Conservation (phyloP, 306 rosid genomes). For the Pterocarpus macrocarpus region DNA sequence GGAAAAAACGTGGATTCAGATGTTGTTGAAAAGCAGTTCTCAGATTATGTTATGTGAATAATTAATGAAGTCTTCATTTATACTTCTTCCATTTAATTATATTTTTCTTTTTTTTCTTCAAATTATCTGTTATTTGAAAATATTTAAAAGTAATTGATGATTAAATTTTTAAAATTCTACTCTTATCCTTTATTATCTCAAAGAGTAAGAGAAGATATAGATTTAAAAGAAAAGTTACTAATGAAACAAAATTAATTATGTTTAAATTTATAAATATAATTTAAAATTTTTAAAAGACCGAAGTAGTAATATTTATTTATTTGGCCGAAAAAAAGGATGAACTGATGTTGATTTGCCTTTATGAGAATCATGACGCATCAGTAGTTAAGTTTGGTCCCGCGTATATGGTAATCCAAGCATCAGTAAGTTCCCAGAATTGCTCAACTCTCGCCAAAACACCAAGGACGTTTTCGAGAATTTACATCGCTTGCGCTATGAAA, state of each 20-base stretch:
- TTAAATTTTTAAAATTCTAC: too few species aligned
- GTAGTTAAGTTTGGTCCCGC: not conserved
- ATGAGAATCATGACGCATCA: not conserved
- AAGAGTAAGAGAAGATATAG: too few species aligned
- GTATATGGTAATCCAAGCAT: not conserved
- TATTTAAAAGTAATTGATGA: too few species aligned
- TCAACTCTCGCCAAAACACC: not conserved
- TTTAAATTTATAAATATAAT: not conserved
- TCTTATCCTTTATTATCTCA: not conserved
- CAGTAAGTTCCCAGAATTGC: not conserved
- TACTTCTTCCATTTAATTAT: not conserved
- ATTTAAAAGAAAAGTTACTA: too few species aligned
- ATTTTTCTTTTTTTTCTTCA: not conserved
- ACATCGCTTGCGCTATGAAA: not conserved
- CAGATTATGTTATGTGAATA: not conserved
- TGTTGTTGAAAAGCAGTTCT: not conserved
- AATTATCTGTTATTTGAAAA: not conserved
- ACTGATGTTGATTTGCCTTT: not conserved
- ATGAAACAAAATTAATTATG: too few species aligned
- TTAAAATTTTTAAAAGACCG: not conserved
- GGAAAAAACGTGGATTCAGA: not conserved
- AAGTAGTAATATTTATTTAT: not conserved
- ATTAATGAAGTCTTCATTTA: not conserved
- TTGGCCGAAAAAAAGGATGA: not conserved
- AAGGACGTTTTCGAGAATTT: conserved; percentile 11